phyloP scores from a whole-genome alignment of 208 protist genomes.

The Acanthamoeba sp. region DNA sequence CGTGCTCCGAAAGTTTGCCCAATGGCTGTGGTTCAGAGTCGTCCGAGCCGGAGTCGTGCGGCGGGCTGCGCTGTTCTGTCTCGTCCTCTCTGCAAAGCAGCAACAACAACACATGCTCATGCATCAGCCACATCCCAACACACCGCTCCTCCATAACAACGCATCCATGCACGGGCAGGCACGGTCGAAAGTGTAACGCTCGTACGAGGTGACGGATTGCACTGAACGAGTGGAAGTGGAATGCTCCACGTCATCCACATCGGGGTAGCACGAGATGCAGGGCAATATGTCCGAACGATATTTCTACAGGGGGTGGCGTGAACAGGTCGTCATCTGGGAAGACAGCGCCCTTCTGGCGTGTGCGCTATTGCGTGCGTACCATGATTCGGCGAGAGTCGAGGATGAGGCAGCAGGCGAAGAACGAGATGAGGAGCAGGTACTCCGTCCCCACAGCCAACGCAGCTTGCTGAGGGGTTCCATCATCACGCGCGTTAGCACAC shows the following conservation, averaged over 20 bases:
- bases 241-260: slow-evolving; percentile 19
- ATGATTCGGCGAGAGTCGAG: slow-evolving; percentile 40
- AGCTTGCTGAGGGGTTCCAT: neutral
- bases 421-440: slow-evolving; percentile 57
- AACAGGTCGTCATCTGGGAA: neutral
- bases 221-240: neutral
- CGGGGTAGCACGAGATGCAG: slow-evolving; percentile 45
- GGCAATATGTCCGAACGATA: slow-evolving; percentile 53
- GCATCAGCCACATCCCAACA: too few species aligned
- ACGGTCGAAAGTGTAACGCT: neutral
- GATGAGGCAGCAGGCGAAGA: slow-evolving; percentile 66
- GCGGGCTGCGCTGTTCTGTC: neutral
- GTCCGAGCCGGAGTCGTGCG: neutral
- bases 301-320: neutral
- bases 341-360: too few species aligned
- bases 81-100: neutral
- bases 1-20: neutral
- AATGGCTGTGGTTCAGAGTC: neutral
- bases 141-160: too few species aligned
- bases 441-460: slow-evolving; percentile 42
- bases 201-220: neutral
- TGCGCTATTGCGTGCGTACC: neutral
- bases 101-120: too few species aligned
- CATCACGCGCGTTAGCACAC: neutral
- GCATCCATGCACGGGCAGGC: too few species aligned